phyloP scores from a whole-genome alignment of 305 asterid genomes.

The Ruellia speciosa region DNA sequence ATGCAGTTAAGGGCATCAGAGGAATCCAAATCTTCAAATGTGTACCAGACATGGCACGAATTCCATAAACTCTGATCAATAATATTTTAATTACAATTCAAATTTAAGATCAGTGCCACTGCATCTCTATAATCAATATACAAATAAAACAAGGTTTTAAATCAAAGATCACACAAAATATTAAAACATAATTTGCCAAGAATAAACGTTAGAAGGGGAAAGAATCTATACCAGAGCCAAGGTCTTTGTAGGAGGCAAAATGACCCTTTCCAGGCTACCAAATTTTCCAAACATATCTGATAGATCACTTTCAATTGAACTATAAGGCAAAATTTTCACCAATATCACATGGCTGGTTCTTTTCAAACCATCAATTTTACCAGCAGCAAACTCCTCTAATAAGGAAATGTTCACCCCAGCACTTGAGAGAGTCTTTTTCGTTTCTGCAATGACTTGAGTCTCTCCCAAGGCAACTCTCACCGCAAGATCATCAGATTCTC shows the following conservation, averaged over 20 bases:
- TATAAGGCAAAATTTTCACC: conserved; percentile 85
- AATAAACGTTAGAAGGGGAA: not conserved
- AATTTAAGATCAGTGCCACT: not conserved
- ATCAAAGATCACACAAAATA: conserved; percentile 3
- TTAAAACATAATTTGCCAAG: not conserved
- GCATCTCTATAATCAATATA: not conserved
- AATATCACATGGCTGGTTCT: conserved; percentile 86
- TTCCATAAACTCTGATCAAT: too few species aligned
- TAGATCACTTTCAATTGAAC: conserved; percentile 76
- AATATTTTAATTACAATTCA: not conserved
- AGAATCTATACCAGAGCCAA: conserved; percentile 72
- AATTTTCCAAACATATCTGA: conserved; percentile 72
- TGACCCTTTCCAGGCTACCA: conserved; percentile 76
- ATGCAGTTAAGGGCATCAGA: not conserved
- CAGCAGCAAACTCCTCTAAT: conserved; percentile 70
- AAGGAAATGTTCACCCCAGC: conserved; percentile 76
- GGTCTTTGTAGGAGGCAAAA: conserved; percentile 79
- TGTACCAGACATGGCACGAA: conserved; percentile 9
- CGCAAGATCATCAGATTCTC: conserved; percentile 75
- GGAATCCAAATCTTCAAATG: not conserved
- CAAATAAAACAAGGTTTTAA: not conserved
- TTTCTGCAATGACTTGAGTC: conserved; percentile 88
- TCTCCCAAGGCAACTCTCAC: conserved; percentile 86
- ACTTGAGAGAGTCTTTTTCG: conserved; percentile 71
- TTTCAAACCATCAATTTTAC: conserved; percentile 62